Percentiles rank a stretch among this genome's conserved stretches.
Conservation (phyloP, 176 grass and related monocot species). For the Carex parvula region DNA sequence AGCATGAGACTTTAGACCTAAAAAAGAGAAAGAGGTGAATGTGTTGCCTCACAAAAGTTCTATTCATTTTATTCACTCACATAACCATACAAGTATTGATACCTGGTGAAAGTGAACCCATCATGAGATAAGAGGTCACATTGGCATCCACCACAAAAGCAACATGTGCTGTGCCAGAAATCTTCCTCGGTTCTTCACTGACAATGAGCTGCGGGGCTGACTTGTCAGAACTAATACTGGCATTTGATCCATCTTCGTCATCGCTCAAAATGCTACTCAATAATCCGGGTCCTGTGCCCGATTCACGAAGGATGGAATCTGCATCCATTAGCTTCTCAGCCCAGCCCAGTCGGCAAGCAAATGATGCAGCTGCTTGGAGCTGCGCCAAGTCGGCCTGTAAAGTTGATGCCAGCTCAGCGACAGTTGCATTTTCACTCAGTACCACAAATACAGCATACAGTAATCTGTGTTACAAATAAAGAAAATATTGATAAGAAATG, state of each 20-base stretch:
- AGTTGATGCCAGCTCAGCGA: constrained; percentile 91
- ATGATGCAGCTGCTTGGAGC: constrained; percentile 86
- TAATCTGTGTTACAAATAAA: constrained; percentile 48
- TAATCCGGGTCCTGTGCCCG: constrained; percentile 35
- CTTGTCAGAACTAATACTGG: constrained; percentile 79
- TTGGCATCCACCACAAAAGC: constrained; percentile 98
- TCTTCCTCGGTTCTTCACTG: constrained; percentile 52
- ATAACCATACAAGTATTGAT: constrained; percentile 12
- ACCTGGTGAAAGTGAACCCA: constrained; percentile 99
- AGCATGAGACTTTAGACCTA: constrained; percentile 98
- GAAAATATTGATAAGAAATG: neutral
- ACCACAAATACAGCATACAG: constrained; percentile 99
- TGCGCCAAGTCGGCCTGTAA: constrained; percentile 86
- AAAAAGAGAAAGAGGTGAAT: constrained; percentile 33
- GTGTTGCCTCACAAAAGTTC: neutral
- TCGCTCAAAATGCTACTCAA: constrained; percentile 77
- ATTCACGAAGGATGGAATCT: constrained; percentile 55
- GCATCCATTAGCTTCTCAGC: constrained; percentile 83
- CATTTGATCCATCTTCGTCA: constrained; percentile 92
- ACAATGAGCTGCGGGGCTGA: constrained; percentile 46
- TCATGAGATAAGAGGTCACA: constrained; percentile 98
- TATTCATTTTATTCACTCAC: neutral
- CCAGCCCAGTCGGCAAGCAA: constrained; percentile 90
- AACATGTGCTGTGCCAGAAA: constrained; percentile 71
- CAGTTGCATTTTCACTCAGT: constrained; percentile 88